phyloP scores from a whole-genome alignment of 2,329 filamentous ascomycete species.

The Pseudopithomyces maydicus region DNA sequence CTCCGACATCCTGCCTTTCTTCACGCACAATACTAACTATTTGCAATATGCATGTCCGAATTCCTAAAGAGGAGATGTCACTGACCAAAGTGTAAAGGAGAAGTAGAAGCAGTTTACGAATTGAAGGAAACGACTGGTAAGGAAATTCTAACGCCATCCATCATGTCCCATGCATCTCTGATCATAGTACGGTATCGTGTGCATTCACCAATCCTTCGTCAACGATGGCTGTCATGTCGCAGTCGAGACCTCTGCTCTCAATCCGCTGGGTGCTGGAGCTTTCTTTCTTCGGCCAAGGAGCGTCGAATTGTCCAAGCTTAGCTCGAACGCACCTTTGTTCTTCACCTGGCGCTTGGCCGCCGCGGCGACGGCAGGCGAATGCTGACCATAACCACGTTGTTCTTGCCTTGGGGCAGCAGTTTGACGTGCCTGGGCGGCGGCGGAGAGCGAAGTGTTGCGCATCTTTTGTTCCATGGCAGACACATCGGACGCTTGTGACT shows the following conservation, averaged over 20 bases:
- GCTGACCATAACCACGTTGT: constrained; percentile 79
- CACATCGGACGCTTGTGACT: constrained; percentile 66
- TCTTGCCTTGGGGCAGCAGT: constrained; percentile 53
- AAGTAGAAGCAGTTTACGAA: background rate
- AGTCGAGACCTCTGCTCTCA: constrained; percentile 50
- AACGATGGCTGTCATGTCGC: constrained; percentile 40
- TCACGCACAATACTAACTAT: background rate
- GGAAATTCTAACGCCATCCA: constrained; percentile 1
- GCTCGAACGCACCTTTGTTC: constrained; percentile 84
- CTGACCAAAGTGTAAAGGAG: background rate
- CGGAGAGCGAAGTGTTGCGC: constrained; percentile 76
- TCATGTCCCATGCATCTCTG: constrained; percentile 2
- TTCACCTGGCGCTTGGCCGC: constrained; percentile 82
- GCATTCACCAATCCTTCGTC: constrained; percentile 28
- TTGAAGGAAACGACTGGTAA: background rate
- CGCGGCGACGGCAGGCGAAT: constrained; percentile 80
- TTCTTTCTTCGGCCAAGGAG: constrained; percentile 75
- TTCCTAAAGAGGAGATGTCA: background rate
- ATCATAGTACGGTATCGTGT: background rate
- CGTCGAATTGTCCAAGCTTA: constrained; percentile 89
- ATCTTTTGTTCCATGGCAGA: constrained; percentile 84
- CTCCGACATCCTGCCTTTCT: background rate
- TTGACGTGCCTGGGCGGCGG: constrained; percentile 67
- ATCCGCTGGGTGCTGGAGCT: constrained; percentile 47
- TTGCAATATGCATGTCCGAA: constrained; percentile 1